Base-by-base conservation (phyloP, 768 basidiomycete genomes). In the Chalciporus sphaerocephalus region DNA sequence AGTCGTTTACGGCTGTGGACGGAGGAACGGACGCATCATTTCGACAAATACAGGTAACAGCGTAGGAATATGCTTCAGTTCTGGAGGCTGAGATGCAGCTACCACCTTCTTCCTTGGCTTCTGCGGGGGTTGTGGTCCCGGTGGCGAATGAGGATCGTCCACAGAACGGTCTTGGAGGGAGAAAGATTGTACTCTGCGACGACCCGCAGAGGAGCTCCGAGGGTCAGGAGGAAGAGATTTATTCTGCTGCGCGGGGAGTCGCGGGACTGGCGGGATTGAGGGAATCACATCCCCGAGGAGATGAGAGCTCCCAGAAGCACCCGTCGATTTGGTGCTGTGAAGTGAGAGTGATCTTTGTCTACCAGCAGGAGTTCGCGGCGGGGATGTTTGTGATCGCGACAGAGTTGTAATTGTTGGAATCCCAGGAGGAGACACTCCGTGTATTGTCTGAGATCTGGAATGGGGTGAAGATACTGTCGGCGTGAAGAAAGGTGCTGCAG, bases 21-120 rank as follows among this genome's bases (percentile, higher is more conserved):
- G 50, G 38, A 66, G 65, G 25, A 62, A 40, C 13, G 70, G 70
- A 34, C 65, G 64, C 59, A 72, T 64, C 78, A 97, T 82, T 69
- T 98, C 96, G 35, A 86, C 78, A 63, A 98, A 97, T 21, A 98
- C 56, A 2, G 95, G 92, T 28, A 96, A 69, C 17, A 99, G 64
- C 48, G 81, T 74, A n/a, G 90, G 86, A 41, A 98, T 79, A 57
- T 85, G 76, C 38, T 73, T 68, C 38, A 97, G 70, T 41, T 88
- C 81, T 2, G 96, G 96, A 35, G 86, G 83, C 53, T 81, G 77
- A 35, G 87, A 64, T 7, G 69, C 57, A 35, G 69, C 65, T 2
- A 59, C 48, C 18, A 63, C 61, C 50, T 72, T 75, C 65, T 78
- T 85, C 62, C 48, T 54, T 15, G 68, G 68, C 46, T 68, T 71